Base-by-base conservation (phyloP, 208 protist genomes). In the Leishmania guyanensis region DNA sequence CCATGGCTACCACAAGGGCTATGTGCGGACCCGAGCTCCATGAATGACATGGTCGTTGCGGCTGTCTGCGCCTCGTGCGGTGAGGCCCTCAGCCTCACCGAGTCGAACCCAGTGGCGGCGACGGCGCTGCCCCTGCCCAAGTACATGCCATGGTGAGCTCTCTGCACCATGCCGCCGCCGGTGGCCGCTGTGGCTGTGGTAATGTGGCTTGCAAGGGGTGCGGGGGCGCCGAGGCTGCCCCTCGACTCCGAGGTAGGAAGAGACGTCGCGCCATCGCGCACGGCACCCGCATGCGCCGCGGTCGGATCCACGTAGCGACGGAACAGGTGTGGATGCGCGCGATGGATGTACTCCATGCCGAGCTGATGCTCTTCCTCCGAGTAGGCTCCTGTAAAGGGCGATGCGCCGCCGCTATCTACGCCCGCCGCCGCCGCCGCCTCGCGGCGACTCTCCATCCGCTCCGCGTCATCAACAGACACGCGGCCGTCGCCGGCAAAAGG, bases 271-370 rank as follows among this genome's bases (percentile, higher is more conserved):
- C 46, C 46, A 36, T 51, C 69, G 39, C 69, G 5, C 69, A n/a
- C 22, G 9, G 69, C 69, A 51, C 69, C 9, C 69, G 43, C 22
- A 53, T 1, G n/a, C 39, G 50, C 50, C 5, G 48, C 17, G 51
- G 22, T 9, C 4, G 72, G 72, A n/a, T 53, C 17, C 17, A 83
- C 70, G 75, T 86, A 87, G 58, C 71, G 72, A 8, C 93, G 91
- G 72, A 95, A 97, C 26, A 97, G 88, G 80, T 95, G 88, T 64
- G 89, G 91, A 74, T 97, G 94, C 0, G 89, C 89, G 20, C 87
- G 89, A 0, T 78, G 83, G 75, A 97, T 95, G 87, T 90, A 88
- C 6, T 79, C 83, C 20, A 95, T 88, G 43, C 94, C 94, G 22
- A 92, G 58, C 53, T 85, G 74, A 76, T 97, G 94, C 81, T 97